These are phyloP conservation scores for Tritrichomonas musculus DNA, from an alignment of 208 protist species.

Conservation along the genomic window DNA sequence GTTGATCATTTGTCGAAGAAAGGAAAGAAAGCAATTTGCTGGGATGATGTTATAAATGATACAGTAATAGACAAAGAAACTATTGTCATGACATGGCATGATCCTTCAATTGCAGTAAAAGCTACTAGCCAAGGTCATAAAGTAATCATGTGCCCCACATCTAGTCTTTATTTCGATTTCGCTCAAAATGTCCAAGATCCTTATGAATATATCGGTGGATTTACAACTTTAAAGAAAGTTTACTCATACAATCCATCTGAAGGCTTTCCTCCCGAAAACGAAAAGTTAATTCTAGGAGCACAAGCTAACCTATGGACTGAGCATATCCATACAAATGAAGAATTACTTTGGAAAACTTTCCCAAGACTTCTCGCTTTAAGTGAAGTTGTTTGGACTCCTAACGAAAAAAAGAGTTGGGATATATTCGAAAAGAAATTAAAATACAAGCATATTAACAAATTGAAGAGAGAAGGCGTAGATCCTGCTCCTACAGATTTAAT, in stretches of 20 bases:
- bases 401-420: background rate
- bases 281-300: background rate
- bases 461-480: too few species aligned
- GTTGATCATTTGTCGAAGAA: background rate
- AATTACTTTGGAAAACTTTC: background rate
- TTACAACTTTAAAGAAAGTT: background rate
- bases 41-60: constrained; percentile 17
- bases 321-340: background rate
- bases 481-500: too few species aligned
- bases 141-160: background rate
- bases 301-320: constrained; percentile 3
- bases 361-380: background rate
- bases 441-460: too few species aligned
- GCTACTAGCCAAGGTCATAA: background rate
- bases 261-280: background rate
- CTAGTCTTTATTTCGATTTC: background rate
- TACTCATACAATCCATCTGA: background rate
- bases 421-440: background rate
- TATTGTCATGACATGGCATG: background rate
- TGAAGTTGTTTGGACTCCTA: background rate
- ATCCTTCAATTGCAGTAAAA: background rate
- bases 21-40: background rate
- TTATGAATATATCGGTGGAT: background rate
- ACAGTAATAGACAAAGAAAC: background rate
- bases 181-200: background rate